Conservation (phyloP, 805 yeast genomes). For the Starmerella sp. region DNA sequence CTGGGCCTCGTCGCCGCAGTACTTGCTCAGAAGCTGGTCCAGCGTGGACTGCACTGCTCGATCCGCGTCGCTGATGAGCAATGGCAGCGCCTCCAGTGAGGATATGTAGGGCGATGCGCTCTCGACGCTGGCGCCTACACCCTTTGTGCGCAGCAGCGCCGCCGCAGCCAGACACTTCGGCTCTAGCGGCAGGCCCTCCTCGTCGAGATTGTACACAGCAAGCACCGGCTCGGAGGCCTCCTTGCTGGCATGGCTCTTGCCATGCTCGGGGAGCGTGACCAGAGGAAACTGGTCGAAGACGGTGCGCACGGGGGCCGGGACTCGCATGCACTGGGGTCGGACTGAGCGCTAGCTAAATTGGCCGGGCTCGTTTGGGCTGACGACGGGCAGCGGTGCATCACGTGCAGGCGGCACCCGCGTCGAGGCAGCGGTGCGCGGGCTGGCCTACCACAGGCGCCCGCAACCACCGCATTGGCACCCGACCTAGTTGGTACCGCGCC, state of each 20-base stretch:
- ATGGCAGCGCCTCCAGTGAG: conserved; percentile 14
- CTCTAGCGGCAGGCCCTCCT: conserved; percentile 23
- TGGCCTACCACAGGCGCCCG: background rate
- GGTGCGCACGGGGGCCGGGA: conserved; percentile 25
- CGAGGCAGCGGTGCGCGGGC: no score
- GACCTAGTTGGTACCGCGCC: no score
- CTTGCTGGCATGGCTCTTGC: background rate
- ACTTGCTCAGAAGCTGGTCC: conserved; percentile 6
- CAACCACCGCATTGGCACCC: background rate
- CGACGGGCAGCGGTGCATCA: background rate
- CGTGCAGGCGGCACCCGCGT: no score
- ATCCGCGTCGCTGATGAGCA: conserved; percentile 5
- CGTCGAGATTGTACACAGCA: conserved; percentile 22
- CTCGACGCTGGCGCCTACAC: background rate
- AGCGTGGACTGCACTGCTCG: background rate
- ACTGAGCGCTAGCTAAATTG: background rate
- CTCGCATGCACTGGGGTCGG: conserved; percentile 15
- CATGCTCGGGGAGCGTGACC: conserved; percentile 14
- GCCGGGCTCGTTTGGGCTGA: background rate
- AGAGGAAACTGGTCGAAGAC: conserved; percentile 30
- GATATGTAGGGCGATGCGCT: conserved; percentile 18
- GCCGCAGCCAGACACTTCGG: conserved; percentile 25
- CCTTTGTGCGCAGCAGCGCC: conserved; percentile 15
- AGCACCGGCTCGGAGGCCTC: background rate
- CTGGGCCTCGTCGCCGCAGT: conserved; percentile 5